Evolutionary conservation across 306 rosid species (phyloP).

Genomic region (Cucurbita moschata): DNA sequence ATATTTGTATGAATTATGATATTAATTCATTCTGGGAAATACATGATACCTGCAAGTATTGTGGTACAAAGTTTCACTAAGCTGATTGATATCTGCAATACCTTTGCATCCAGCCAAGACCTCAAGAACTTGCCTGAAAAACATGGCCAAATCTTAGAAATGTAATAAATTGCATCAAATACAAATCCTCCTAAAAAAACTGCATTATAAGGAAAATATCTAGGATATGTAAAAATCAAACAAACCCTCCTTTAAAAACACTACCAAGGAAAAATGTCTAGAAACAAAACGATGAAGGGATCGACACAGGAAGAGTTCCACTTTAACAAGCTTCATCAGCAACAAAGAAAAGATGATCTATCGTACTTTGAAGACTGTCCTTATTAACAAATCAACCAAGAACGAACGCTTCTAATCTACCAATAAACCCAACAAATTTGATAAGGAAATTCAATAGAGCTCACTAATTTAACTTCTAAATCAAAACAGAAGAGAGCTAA

Average conservation of each 20-base stretch:
- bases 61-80: constrained; percentile 60
- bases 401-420: background rate
- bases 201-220: background rate
- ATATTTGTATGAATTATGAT: background rate
- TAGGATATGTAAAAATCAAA: background rate
- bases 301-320: background rate
- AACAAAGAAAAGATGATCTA: background rate
- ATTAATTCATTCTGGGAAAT: background rate
- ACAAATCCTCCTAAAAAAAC: background rate
- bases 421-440: background rate
- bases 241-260: background rate
- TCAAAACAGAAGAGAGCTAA: background rate
- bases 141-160: constrained; percentile 5
- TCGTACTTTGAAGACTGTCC: background rate
- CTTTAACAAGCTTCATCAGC: background rate
- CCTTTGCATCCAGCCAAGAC: constrained; percentile 85
- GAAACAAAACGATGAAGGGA: background rate
- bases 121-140: constrained; percentile 83
- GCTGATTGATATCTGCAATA: constrained; percentile 38
- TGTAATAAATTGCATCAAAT: background rate
- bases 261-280: background rate
- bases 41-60: constrained; percentile 71
- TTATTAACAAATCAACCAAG: background rate
- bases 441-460: background rate
- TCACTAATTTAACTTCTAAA: background rate